These are phyloP conservation scores for Eragrostis curvula DNA, from an alignment of 176 grass and related monocot species.

Conservation along the genomic window DNA sequence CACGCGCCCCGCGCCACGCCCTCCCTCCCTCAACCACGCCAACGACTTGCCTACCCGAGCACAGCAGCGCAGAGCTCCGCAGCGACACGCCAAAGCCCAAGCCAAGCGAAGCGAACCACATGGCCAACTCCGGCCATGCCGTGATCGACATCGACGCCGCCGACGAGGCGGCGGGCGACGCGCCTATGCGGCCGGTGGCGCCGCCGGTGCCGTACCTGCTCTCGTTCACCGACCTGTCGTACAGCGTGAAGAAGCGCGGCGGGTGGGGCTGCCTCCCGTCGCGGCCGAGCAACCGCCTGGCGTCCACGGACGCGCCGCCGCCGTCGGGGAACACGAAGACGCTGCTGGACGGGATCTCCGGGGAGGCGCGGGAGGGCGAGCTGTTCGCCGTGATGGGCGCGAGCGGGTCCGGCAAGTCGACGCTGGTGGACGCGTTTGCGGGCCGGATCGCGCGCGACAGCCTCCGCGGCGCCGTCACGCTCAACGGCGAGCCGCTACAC, in stretches of 20 bases:
- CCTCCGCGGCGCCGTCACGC: slow-evolving; percentile 57
- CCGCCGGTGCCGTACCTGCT: slow-evolving; percentile 60
- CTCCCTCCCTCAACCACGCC: not conserved
- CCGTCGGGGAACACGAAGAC: slow-evolving; percentile 34
- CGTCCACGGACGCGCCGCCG: slow-evolving; percentile 36
- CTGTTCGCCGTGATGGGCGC: slow-evolving; percentile 81
- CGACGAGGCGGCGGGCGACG: not conserved
- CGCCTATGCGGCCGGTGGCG: not conserved
- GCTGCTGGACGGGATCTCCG: slow-evolving; percentile 68
- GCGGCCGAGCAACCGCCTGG: slow-evolving; percentile 40
- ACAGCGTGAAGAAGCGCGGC: slow-evolving; percentile 56
- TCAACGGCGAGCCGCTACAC: slow-evolving; percentile 69
- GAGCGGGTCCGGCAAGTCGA: slow-evolving; percentile 90
- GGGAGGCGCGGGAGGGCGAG: slow-evolving; percentile 68
- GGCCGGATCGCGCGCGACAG: slow-evolving; percentile 62
- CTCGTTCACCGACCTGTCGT: slow-evolving; percentile 64
- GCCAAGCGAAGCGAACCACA: too few species aligned
- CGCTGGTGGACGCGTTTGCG: slow-evolving; percentile 78
- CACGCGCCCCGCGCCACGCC: too few species aligned
- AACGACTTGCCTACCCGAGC: not conserved
- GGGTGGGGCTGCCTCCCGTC: slow-evolving; percentile 23
- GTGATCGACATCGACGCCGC: slow-evolving; percentile 27
- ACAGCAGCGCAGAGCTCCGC: not conserved
- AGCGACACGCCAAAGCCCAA: not conserved
- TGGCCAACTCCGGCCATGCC: slow-evolving; percentile 25